These are phyloP conservation scores for Beauveria caledonica DNA, from an alignment of 2,329 filamentous ascomycete genomes.

Conservation along the genomic window DNA sequence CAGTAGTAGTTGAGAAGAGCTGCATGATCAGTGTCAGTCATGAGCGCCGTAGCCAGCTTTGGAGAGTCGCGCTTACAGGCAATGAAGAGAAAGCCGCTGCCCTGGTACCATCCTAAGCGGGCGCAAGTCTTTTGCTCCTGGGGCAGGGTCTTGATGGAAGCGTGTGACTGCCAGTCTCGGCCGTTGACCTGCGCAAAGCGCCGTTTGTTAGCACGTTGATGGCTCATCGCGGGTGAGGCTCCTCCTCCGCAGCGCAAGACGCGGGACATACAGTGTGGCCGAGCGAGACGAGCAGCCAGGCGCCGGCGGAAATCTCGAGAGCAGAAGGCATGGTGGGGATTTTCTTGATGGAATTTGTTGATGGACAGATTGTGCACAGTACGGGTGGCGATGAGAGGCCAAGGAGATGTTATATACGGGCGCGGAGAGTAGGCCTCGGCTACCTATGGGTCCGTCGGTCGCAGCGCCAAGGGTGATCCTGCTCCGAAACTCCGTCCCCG, in stretches of 20 bases:
- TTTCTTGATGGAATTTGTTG: not conserved
- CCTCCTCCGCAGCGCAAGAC: not conserved
- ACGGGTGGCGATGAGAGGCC: not conserved
- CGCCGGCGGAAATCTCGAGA: slow-evolving; percentile 4
- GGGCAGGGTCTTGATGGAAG: slow-evolving; percentile 4
- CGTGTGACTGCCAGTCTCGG: slow-evolving; percentile 5
- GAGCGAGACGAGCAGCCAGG: slow-evolving; percentile 3
- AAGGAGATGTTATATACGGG: not conserved
- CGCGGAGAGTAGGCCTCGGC: not conserved
- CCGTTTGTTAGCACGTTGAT: not conserved
- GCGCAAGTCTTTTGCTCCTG: slow-evolving; percentile 1
- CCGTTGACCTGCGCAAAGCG: not conserved
- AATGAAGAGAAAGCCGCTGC: slow-evolving; percentile 1
- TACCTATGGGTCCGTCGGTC: slow-evolving; percentile 7
- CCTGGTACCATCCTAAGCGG: slow-evolving; percentile 4
- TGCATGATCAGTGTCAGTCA: not conserved
- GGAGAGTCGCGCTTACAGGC: not conserved
- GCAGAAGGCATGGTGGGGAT: slow-evolving; percentile 3
- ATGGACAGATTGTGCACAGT: not conserved
- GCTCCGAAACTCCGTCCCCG: slow-evolving; percentile 2
- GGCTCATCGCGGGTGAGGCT: not conserved
- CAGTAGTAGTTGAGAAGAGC: slow-evolving; percentile 10
- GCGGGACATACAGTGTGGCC: slow-evolving; percentile 2
- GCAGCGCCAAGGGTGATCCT: not conserved
- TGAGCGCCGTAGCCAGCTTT: not conserved